Conservation (phyloP, 2,329 filamentous ascomycete species). For the Ceratocystis smalleyi region DNA sequence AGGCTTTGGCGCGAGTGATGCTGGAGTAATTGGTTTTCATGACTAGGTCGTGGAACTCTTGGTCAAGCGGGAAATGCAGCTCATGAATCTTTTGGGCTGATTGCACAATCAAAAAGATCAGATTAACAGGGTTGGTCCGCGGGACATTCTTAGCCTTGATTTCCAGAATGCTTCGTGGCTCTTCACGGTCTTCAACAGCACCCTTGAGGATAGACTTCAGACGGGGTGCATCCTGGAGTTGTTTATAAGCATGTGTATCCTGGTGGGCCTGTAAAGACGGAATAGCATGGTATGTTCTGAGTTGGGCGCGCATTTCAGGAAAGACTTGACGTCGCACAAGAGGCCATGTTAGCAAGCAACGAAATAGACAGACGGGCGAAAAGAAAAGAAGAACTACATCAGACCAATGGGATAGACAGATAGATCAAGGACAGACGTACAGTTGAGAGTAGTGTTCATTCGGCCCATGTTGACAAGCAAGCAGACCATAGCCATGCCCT, state of each 20-base stretch:
- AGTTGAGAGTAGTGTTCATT: conserved; percentile 98
- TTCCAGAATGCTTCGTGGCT: conserved; percentile 70
- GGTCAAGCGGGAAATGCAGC: conserved; percentile 67
- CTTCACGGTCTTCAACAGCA: conserved; percentile 74
- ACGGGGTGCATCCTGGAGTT: conserved; percentile 87
- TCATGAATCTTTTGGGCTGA: conserved; percentile 86
- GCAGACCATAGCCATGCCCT: conserved; percentile 99
- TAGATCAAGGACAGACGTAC: conserved; percentile 36
- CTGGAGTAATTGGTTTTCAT: conserved; percentile 80
- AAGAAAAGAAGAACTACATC: neutral
- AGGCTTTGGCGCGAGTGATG: conserved; percentile 67
- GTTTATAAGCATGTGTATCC: conserved; percentile 92
- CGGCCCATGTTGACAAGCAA: conserved; percentile 89
- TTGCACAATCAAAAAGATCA: conserved; percentile 87
- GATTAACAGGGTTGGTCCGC: conserved; percentile 90
- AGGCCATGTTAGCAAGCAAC: neutral
- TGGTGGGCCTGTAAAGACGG: conserved; percentile 89
- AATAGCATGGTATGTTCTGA: conserved; percentile 95
- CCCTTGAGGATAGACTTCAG: conserved; percentile 96
- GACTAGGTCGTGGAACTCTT: conserved; percentile 91
- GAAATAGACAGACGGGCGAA: conserved; percentile 15
- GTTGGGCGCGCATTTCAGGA: conserved; percentile 94
- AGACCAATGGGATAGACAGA: neutral
- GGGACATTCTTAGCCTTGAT: conserved; percentile 51
- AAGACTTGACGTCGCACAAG: conserved; percentile 56